A percentile compares a stretch with the other conserved stretches of the same genome.
phyloP scores from a whole-genome alignment of 2,329 filamentous ascomycete genomes.

The Eurotiales sp. region DNA sequence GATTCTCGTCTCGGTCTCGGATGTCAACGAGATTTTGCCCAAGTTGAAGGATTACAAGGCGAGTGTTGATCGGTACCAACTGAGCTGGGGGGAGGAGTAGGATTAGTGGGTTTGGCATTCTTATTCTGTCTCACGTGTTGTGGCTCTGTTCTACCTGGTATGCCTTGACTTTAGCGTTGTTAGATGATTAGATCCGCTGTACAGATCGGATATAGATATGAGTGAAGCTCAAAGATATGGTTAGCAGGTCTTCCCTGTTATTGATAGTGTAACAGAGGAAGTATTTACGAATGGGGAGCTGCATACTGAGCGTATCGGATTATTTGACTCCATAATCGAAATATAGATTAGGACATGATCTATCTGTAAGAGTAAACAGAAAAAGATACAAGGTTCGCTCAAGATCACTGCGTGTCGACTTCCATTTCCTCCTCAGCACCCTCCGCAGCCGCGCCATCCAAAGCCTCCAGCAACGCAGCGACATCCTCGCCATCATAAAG shows the following conservation, averaged over 20 bases:
- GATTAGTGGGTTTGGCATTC: no score
- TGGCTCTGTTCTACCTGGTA: neutral
- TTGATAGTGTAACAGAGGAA: no score
- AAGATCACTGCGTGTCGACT: conserved; percentile 46
- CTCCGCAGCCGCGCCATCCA: conserved; percentile 46
- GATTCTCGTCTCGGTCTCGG: conserved; percentile 75
- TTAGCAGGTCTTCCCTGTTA: no score
- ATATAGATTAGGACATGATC: neutral
- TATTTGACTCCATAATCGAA: neutral
- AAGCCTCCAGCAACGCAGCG: conserved; percentile 75
- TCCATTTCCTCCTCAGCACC: conserved; percentile 55
- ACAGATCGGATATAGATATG: conserved; percentile 1
- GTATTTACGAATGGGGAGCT: no score
- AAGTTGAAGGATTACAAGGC: conserved; percentile 71
- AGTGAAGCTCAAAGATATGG: no score
- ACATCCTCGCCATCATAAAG: conserved; percentile 87
- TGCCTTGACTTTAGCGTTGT: neutral
- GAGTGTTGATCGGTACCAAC: conserved; percentile 69
- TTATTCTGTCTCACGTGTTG: no score
- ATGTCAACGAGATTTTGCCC: conserved; percentile 67
- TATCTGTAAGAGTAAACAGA: neutral
- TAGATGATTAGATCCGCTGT: neutral
- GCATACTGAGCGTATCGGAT: no score
- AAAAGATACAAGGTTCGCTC: neutral
- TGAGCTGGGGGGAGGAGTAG: conserved; percentile 74